These are phyloP conservation scores for Chaetomium tenue DNA, from an alignment of 495 filamentous ascomycete genomes.

Conservation along the genomic window DNA sequence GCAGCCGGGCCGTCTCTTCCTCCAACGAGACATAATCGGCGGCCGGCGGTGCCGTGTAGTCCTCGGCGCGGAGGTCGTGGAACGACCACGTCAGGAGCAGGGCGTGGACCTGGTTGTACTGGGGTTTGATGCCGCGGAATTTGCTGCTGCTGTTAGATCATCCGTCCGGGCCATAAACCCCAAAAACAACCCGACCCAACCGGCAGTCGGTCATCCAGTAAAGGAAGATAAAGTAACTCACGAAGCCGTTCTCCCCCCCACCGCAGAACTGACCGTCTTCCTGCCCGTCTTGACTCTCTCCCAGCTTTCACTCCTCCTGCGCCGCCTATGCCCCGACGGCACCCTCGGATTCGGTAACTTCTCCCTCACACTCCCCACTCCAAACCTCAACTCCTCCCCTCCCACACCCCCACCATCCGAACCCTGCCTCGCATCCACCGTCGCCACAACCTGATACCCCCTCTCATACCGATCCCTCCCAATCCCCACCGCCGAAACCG, in stretches of 20 bases:
- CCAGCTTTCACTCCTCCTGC: slow-evolving; percentile 22
- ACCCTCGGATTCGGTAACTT: slow-evolving; percentile 4
- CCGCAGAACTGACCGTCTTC: slow-evolving; percentile 14
- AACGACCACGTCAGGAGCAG: slow-evolving; percentile 38
- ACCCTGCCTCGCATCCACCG: background rate
- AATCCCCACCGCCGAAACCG: background rate
- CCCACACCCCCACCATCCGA: background rate
- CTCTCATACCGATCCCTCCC: slow-evolving; percentile 5
- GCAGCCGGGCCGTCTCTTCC: slow-evolving; percentile 35
- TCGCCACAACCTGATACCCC: background rate
- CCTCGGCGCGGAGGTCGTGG: slow-evolving; percentile 32
- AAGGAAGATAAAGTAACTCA: slow-evolving; percentile 15
- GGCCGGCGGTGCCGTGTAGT: slow-evolving; percentile 30
- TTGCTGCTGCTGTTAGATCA: slow-evolving; percentile 14
- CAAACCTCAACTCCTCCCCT: slow-evolving; percentile 6
- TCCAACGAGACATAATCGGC: slow-evolving; percentile 35
- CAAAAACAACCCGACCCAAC: no score
- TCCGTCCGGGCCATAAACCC: no score
- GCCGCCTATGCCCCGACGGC: background rate
- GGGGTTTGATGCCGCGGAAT: slow-evolving; percentile 13
- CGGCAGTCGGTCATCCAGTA: no score
- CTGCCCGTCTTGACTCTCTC: slow-evolving; percentile 9
- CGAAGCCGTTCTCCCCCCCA: slow-evolving; percentile 10
- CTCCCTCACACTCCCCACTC: background rate
- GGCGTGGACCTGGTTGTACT: slow-evolving; percentile 33